These are phyloP conservation scores for Olyra latifolia DNA, from an alignment of 176 grass and related monocot species.

Conservation along the genomic window DNA sequence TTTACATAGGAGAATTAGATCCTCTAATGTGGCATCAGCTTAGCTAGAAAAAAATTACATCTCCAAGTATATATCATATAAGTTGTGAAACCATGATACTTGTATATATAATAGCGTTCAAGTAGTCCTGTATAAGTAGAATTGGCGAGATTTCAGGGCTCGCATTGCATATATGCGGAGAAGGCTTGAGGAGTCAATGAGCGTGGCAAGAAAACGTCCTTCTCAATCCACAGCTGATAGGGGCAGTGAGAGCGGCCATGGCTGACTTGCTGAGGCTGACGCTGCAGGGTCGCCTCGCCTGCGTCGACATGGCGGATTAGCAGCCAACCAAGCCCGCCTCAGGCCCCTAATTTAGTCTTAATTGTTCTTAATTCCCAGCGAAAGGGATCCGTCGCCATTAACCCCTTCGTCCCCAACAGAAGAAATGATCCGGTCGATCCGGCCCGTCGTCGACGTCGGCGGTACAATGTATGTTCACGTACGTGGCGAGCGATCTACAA, in stretches of 20 bases:
- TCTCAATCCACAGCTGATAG: background rate
- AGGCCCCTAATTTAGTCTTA: background rate
- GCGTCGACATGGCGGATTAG: constrained; percentile 30
- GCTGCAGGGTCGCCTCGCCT: background rate
- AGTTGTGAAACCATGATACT: too few relatives aligned
- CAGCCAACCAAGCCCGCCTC: background rate
- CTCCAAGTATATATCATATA: too few relatives aligned
- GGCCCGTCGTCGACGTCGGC: background rate
- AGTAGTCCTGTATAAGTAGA: too few relatives aligned
- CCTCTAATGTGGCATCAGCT: too few relatives aligned
- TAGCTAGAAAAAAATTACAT: too few relatives aligned
- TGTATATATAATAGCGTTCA: too few relatives aligned
- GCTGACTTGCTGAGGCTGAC: background rate
- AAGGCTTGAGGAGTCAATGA: background rate
- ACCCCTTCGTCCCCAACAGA: background rate
- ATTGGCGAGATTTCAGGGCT: too few relatives aligned
- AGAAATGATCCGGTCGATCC: background rate
- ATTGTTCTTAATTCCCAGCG: background rate
- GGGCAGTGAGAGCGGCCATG: too few relatives aligned
- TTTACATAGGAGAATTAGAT: too few relatives aligned
- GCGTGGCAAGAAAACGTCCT: background rate
- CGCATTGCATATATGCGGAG: background rate
- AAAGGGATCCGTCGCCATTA: background rate
- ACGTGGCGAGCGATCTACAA: background rate
- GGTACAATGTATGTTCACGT: background rate